These are phyloP conservation scores for Aspergillus sergii DNA, from an alignment of 2,329 filamentous ascomycete genomes.

Conservation along the genomic window DNA sequence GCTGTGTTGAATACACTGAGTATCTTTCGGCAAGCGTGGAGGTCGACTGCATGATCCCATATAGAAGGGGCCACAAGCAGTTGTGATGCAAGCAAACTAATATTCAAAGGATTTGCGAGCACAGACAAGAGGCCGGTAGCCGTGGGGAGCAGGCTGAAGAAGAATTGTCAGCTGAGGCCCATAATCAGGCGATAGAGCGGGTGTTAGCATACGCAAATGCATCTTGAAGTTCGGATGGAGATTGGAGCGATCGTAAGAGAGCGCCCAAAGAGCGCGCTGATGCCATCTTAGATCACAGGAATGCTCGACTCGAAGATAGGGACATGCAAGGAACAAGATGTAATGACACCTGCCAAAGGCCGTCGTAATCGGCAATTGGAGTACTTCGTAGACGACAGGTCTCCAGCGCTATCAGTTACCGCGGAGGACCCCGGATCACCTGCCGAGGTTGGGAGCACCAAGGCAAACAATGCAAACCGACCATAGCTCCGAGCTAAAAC, in stretches of 20 bases:
- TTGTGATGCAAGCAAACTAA: conserved; percentile 62
- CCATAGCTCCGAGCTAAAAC: not conserved
- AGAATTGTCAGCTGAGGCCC: conserved; percentile 15
- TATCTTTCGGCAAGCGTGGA: conserved; percentile 58
- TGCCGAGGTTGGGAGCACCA: conserved; percentile 33
- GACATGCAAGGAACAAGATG: conserved; percentile 8
- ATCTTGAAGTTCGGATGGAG: conserved; percentile 60
- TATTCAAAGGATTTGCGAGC: conserved; percentile 63
- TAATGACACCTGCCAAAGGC: not conserved
- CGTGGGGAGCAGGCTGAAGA: conserved; percentile 54
- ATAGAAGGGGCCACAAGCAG: conserved; percentile 61
- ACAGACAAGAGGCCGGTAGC: conserved; percentile 50
- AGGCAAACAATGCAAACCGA: conserved; percentile 39
- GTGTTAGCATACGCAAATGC: conserved; percentile 54
- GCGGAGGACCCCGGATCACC: conserved; percentile 36
- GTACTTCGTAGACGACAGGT: not conserved
- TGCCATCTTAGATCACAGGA: conserved; percentile 47
- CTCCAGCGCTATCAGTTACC: conserved; percentile 11
- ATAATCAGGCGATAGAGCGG: not conserved
- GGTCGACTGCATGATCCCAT: conserved; percentile 58
- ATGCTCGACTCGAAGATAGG: not conserved
- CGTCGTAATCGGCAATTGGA: not conserved
- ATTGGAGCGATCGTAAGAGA: conserved; percentile 62
- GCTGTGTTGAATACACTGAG: conserved; percentile 65
- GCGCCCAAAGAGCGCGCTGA: conserved; percentile 64